Base-by-base conservation (phyloP, 768 basidiomycete species). In the Porpolomopsis calyptriformis region DNA sequence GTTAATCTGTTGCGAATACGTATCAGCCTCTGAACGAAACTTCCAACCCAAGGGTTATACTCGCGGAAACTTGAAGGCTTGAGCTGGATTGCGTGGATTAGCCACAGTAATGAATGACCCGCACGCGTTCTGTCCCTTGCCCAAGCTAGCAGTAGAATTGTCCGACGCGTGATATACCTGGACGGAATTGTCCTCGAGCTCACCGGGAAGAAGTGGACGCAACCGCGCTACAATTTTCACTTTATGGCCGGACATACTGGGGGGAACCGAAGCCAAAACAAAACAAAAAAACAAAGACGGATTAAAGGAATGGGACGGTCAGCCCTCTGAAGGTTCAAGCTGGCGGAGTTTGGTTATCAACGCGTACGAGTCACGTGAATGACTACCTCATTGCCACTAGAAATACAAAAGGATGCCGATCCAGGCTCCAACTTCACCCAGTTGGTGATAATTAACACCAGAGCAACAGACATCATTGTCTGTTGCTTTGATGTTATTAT, bases 1-100 rank as follows among this genome's bases (percentile, higher is more conserved):
- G 85, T 72, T 55, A 89, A 78, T 25, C 84, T 87, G 50, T n/a
- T 0, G 4, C 18, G 26, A 37, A n/a, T 23, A 35, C 1, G 24
- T 23, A 18, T 51, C 51, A 45, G 29, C 20, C 23, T 48, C 20
- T 2, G 20, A 4, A 20, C 9, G 11, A 29, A 34, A 23, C 3
- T 25, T 12, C 22, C 4, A 45, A n/a, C 25, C 5, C 36, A 14
- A 37, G 5, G 9, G 19, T 19, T 37, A n/a, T 1, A 64, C 78
- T 54, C 45, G 85, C 82, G 79, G 82, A 57, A 87, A 89, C 50
- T 79, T 82, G 61, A 86, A 86, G n/a, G 83, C 60, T 58, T 86
- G 80, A 18, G 68, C 67, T 0, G 70, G 55, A 58, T 85, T 80
- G 48, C 83, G 70, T 0, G 84, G 85, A 57, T 88, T 88, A 23